Conservation (phyloP, 2,329 filamentous ascomycete genomes). For the Monascus ruber region DNA sequence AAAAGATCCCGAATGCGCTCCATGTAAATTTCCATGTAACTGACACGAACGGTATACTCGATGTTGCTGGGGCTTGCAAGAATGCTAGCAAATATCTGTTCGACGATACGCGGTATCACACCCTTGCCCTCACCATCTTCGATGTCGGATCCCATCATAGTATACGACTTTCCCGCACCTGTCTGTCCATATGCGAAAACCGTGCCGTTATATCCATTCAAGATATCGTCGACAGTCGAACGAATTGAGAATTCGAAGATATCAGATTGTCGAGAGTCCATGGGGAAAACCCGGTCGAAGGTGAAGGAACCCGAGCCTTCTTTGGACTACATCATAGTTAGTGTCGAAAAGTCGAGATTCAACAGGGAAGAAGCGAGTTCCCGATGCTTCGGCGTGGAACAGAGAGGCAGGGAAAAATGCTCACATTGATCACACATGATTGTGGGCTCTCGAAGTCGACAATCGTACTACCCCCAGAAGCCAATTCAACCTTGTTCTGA, state of each 20-base stretch:
- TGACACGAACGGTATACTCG: conserved; percentile 96
- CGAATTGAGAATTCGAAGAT: conserved; percentile 98
- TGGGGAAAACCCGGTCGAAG: conserved; percentile 95
- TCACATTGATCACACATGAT: conserved; percentile 74
- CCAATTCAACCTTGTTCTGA: conserved; percentile 88
- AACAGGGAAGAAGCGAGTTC: background rate
- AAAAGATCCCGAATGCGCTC: conserved; percentile 92
- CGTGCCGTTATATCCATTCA: conserved; percentile 98
- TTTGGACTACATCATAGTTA: conserved; percentile 49
- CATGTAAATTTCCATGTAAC: conserved; percentile 99
- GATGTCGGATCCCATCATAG: conserved; percentile 96
- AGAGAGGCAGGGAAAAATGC: conserved; percentile 20
- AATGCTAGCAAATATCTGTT: conserved; percentile 96
- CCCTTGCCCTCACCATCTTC: conserved; percentile 78
- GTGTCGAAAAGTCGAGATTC: background rate
- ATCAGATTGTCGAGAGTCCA: conserved; percentile 78
- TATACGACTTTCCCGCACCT: conserved; percentile 96
- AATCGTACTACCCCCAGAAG: conserved; percentile 81
- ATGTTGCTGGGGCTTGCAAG: conserved; percentile 83
- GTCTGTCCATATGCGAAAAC: conserved; percentile 99
- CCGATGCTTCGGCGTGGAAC: background rate
- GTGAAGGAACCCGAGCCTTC: conserved; percentile 82
- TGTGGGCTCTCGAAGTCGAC: conserved; percentile 81
- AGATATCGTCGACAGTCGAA: conserved; percentile 90
- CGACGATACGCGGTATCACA: conserved; percentile 92